Base-by-base conservation (phyloP, 106 monocot genomes). In the Allium fistulosum region DNA sequence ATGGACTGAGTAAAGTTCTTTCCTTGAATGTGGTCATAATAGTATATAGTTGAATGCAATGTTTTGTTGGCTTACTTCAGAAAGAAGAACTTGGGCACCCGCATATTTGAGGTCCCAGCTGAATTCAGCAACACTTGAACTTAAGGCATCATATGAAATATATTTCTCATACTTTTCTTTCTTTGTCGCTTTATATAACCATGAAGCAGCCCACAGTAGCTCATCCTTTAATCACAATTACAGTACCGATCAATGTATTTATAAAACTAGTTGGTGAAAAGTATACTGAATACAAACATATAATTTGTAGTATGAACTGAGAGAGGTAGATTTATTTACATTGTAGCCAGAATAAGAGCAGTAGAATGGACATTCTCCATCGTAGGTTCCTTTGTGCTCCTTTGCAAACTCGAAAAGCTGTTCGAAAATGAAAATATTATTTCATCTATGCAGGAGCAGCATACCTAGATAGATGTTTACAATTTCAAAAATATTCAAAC, bases 321-420 rank as follows among this genome's bases (percentile, higher is more conserved):
- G 66, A 61, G 57, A 53, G 28, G 22, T 22, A 57, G 53, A 49
- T 45, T 59, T 79, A 45, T 45, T 59, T 79, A 99, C 97, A 74
- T 93, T 75, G 69, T 82, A 90, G 61, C 97, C 97, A 10, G 97
- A 99, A 47, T 73, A 92, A 68, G 92, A 99, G 72, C 89, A 99
- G 72, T 99, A 99, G 86, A 92, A 89, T 22, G 97, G 92, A 60
- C 90, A 90, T 70, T 99, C 97, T 49, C 88, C 88, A 73, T 99
- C 97, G 64, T 83, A 86, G 11, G 92, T 92, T 72, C 84, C 88
- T 68, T 78, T 80, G 79, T 78, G 66, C 28, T 28, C 79, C 28
- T 73, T 82, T 0, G 89, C 89, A 71, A 99, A 88, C 48, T 87
- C 84, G 53, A 89, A 99, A 26, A 92, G 82, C 92, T 99, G 80